Evolutionary conservation across 345 rosid genomes (phyloP).

Genomic region (Euphorbia lathyris): DNA sequence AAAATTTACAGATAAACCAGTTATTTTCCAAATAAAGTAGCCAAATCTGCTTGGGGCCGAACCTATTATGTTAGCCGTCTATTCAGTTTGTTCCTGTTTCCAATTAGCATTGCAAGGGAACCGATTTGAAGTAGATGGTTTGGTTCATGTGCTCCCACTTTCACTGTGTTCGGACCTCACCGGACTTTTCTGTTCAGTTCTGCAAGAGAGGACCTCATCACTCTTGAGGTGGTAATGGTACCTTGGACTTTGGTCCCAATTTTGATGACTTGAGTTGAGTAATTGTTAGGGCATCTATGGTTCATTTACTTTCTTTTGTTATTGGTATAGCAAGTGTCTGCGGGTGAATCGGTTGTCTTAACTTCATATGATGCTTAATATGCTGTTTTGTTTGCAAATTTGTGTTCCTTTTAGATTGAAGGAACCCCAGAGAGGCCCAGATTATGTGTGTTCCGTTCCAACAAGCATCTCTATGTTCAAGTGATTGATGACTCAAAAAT

Average conservation of each 20-base stretch:
- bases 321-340: neutral
- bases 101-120: no score
- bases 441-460: conserved; percentile 75
- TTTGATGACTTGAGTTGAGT: neutral
- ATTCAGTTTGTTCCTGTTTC: no score
- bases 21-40: no score
- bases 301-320: neutral
- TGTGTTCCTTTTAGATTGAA: conserved; percentile 42
- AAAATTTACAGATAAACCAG: no score
- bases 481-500: conserved; percentile 96
- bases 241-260: neutral
- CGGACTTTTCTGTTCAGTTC: no score
- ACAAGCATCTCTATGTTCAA: conserved; percentile 87
- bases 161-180: no score
- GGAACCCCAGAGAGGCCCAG: conserved; percentile 92
- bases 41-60: no score
- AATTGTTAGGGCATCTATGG: neutral
- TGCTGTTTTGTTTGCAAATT: neutral
- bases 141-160: no score
- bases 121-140: no score
- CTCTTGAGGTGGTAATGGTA: neutral
- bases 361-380: neutral
- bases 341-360: neutral
- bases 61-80: no score
- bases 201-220: no score